Evolutionary conservation across 2,329 filamentous ascomycete species (phyloP).

Genomic region (Colletotrichum filicis): DNA sequence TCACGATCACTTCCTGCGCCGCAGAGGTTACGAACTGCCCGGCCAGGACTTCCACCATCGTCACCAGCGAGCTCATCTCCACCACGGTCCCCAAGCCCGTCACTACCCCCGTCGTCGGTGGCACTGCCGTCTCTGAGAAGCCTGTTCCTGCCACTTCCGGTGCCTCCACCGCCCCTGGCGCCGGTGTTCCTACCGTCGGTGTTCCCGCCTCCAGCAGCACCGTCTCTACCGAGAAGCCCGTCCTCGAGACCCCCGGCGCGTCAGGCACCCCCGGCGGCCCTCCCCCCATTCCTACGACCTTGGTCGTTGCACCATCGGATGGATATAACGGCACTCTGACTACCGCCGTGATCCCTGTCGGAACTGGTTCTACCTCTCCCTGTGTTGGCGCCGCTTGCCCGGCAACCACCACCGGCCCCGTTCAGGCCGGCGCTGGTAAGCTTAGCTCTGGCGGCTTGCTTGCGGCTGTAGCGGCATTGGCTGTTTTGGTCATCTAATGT

Average conservation of each 20-base stretch:
- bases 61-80: slow-evolving; percentile 52
- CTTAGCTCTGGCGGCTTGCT: background rate
- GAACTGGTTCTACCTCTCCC: slow-evolving; percentile 1
- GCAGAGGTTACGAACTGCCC: slow-evolving; percentile 54
- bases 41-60: slow-evolving; percentile 43
- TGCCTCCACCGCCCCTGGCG: background rate
- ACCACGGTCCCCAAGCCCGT: slow-evolving; percentile 7
- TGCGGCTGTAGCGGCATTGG: slow-evolving; percentile 20
- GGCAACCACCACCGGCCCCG: slow-evolving; percentile 26
- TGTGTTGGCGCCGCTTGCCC: slow-evolving; percentile 28
- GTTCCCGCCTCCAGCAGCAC: slow-evolving; percentile 2
- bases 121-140: slow-evolving; percentile 32
- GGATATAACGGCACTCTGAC: slow-evolving; percentile 25
- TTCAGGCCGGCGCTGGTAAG: slow-evolving; percentile 24
- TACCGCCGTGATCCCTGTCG: slow-evolving; percentile 13
- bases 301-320: slow-evolving; percentile 22
- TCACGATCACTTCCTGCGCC: slow-evolving; percentile 66
- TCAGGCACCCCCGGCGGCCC: background rate
- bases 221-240: slow-evolving; percentile 6
- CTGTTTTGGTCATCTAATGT: background rate
- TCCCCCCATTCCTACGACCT: slow-evolving; percentile 12
- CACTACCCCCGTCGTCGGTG: slow-evolving; percentile 11
- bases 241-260: background rate
- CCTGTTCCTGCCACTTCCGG: background rate
- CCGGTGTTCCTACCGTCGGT: background rate